phyloP scores from a whole-genome alignment of 1,139 yeast species.

The Debaryomyces singareniensis region DNA sequence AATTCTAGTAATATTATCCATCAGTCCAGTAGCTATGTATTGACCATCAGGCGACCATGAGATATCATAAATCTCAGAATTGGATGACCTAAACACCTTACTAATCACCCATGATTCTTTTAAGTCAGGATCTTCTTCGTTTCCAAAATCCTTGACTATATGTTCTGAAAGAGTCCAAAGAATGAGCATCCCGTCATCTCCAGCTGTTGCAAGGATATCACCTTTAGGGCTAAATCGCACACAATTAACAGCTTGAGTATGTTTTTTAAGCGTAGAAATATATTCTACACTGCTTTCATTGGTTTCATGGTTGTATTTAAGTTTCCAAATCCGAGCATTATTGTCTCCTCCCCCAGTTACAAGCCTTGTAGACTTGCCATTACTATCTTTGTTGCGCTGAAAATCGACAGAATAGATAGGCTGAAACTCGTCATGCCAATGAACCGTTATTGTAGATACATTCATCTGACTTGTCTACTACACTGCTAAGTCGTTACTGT shows the following conservation, averaged over 20 bases:
- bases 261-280: constrained; percentile 74
- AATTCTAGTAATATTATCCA: constrained; percentile 78
- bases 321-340: constrained; percentile 65
- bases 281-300: constrained; percentile 31
- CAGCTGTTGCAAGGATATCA: constrained; percentile 73
- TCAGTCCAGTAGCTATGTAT: constrained; percentile 78
- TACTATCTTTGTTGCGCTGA: constrained; percentile 44
- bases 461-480: constrained; percentile 32
- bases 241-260: constrained; percentile 90
- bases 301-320: constrained; percentile 8
- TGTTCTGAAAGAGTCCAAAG: constrained; percentile 65
- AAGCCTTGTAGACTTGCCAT: constrained; percentile 35
- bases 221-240: constrained; percentile 76
- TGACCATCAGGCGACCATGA: constrained; percentile 86
- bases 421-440: constrained; percentile 76
- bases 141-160: constrained; percentile 53
- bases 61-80: constrained; percentile 81
- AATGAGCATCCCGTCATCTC: constrained; percentile 87
- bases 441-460: constrained; percentile 59
- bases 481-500: too few species aligned
- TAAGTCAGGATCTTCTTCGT: constrained; percentile 45
- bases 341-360: constrained; percentile 96
- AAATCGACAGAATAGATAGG: constrained; percentile 83
- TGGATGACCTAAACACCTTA: constrained; percentile 50
- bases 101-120: constrained; percentile 68